Evolutionary conservation across 768 basidiomycete species (phyloP), one percentile per base, ranked within the genome.

Genomic region (Postia placenta): DNA sequence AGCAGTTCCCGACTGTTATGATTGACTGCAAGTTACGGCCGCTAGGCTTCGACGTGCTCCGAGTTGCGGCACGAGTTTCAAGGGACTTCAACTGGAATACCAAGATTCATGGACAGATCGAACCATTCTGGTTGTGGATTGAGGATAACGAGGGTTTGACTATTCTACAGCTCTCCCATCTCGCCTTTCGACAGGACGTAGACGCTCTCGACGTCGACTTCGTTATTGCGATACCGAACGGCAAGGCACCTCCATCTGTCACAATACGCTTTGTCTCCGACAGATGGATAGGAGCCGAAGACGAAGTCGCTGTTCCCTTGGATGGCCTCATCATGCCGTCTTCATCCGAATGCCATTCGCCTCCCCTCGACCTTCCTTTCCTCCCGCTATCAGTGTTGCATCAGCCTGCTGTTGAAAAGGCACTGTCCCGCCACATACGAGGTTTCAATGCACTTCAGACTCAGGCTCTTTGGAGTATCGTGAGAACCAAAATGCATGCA

Each of bases 81-180:
- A 80, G 81, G 22, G 67, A 74, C 5, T 99, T 97, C 66, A 76
- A 76, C 12, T 98, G 96, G 95, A 86, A 73, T 56, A 58, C 69
- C 22, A 87, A 79, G 63, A 57, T 84, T 2, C 93, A 96, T 57
- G 87, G 86, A 0, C 71, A 69, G 11, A 70, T 72, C 1, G 92
- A 98, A 64, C 86, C 91, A 1, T 97, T 97, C 68, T 97, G 91
- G 85, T 65, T 99, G 25, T 98, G 96, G 96, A 70, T 96, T 2
- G 93, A 98, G 68, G 92, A 94, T 59, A 74, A 84, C 30, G 77
- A 85, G 27, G 85, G 82, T n/a, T 55, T 76, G n/a, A 76, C 76
- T 30, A 94, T 98, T 58, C 76, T 93, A 11, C 93, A 95, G 60
- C 74, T 87, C 46, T 71, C 82, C 0, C 82, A 87, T 58, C 67